Percentiles rank a stretch among this genome's conserved stretches.
phyloP scores from a whole-genome alignment of 192 early-diverging fungal genomes.

The Mortierella hygrophila region DNA sequence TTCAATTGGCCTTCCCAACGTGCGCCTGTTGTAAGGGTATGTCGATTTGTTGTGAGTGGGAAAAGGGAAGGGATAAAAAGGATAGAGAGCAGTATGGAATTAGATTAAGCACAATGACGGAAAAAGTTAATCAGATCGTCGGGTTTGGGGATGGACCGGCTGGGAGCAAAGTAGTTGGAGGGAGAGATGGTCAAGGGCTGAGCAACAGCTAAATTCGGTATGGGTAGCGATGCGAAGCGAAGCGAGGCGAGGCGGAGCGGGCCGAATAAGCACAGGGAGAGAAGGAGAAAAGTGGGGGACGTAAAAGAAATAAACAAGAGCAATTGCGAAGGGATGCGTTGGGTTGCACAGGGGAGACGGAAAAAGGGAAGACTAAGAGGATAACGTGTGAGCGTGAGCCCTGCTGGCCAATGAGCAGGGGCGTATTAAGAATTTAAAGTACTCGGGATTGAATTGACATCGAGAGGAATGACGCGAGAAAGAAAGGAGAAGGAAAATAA shows the following conservation, averaged over 20 bases:
- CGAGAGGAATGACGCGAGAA: neutral
- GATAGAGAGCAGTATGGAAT: neutral
- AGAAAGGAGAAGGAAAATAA: neutral
- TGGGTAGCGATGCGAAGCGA: constrained; percentile 24
- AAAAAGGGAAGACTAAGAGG: neutral
- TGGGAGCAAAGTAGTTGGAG: neutral
- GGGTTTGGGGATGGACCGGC: neutral
- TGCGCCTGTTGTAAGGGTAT: constrained; percentile 19
- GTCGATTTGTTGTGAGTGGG: neutral
- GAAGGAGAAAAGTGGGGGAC: neutral
- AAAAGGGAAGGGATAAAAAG: neutral
- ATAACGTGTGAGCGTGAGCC: constrained; percentile 10
- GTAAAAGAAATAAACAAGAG: constrained; percentile 1
- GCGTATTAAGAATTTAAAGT: constrained; percentile 3
- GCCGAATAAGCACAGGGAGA: constrained; percentile 9
- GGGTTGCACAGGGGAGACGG: neutral
- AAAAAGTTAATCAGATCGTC: neutral
- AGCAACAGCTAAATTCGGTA: constrained; percentile 6
- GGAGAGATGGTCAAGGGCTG: neutral
- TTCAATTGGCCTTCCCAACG: constrained; percentile 55
- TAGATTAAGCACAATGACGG: constrained; percentile 6
- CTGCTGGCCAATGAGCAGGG: neutral
- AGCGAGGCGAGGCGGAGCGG: constrained; percentile 25
- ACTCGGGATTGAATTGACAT: neutral
- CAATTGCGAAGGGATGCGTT: neutral